These are phyloP conservation scores for Podospora tetraspora DNA, from an alignment of 495 filamentous ascomycete species.

Conservation along the genomic window DNA sequence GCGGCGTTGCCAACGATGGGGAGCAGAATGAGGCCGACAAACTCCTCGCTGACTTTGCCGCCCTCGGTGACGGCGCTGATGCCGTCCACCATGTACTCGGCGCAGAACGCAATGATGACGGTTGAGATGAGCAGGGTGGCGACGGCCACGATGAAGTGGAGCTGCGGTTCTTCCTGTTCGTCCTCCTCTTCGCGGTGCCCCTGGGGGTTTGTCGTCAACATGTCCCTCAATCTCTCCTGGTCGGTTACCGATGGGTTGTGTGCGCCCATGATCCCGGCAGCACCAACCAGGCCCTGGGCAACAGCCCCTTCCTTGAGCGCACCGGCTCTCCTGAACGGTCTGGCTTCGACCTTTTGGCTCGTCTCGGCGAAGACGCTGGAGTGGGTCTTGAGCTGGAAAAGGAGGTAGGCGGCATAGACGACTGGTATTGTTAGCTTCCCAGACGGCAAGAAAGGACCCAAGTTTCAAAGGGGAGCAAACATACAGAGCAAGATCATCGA, in stretches of 20 bases:
- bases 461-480: background rate
- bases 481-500: constrained; percentile 59
- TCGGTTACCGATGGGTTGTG: constrained; percentile 29
- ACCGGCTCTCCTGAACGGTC: constrained; percentile 38
- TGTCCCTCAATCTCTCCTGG: constrained; percentile 31
- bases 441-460: background rate
- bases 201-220: constrained; percentile 3
- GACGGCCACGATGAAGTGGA: constrained; percentile 64
- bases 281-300: constrained; percentile 53
- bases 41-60: constrained; percentile 60
- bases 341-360: constrained; percentile 58
- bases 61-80: constrained; percentile 63
- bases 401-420: constrained; percentile 70
- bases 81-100: constrained; percentile 81
- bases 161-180: constrained; percentile 45
- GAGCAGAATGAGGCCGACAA: constrained; percentile 77
- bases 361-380: constrained; percentile 65
- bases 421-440: constrained; percentile 23
- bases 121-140: constrained; percentile 67
- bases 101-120: constrained; percentile 76
- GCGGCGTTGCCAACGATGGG: constrained; percentile 90
- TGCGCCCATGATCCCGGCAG: constrained; percentile 47
- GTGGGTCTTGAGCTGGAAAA: constrained; percentile 80
- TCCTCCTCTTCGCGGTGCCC: background rate
- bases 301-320: constrained; percentile 52